Percentiles rank a stretch among this genome's conserved stretches.
Conservation (phyloP, 2,329 filamentous ascomycete species). For the Sordariomycetes sp. region DNA sequence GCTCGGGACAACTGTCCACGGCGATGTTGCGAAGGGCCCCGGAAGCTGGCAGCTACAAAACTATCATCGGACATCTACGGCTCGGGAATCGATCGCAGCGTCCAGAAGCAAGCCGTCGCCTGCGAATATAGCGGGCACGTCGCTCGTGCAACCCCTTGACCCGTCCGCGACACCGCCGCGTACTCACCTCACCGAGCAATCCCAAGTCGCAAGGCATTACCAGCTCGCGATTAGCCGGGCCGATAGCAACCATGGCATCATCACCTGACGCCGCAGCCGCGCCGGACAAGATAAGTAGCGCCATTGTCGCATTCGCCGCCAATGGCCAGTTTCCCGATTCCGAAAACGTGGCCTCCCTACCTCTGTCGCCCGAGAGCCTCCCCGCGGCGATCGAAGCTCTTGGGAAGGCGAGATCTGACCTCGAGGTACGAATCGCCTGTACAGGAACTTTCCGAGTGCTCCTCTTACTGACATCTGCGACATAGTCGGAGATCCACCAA, state of each 20-base stretch:
- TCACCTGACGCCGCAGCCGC: slow-evolving; percentile 13
- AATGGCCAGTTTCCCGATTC: slow-evolving; percentile 23
- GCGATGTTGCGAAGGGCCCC: not conserved
- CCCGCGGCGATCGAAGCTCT: slow-evolving; percentile 25
- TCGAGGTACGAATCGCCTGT: slow-evolving; percentile 20
- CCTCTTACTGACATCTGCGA: not conserved
- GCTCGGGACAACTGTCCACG: not conserved
- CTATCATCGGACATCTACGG: not conserved
- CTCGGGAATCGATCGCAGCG: not conserved
- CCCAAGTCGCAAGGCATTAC: not conserved
- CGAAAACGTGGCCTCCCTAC: slow-evolving; percentile 20
- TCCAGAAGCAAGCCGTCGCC: not conserved
- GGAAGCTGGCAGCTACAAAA: not conserved
- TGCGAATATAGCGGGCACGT: not conserved
- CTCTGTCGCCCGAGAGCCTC: slow-evolving; percentile 21
- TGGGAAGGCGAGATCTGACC: slow-evolving; percentile 17
- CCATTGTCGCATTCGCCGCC: slow-evolving; percentile 24
- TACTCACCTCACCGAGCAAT: not conserved
- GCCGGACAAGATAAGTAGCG: slow-evolving; percentile 19
- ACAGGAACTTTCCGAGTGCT: not conserved
- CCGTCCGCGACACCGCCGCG: not conserved
- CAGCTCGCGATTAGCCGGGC: not conserved
- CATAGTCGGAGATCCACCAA: slow-evolving; percentile 54
- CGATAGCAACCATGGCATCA: slow-evolving; percentile 15
- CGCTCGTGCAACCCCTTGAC: no score